Evolutionary conservation across 2,329 filamentous ascomycete species (phyloP), one percentile per base, ranked within the genome.

Genomic region (Fusarium brevicatenulatum): DNA sequence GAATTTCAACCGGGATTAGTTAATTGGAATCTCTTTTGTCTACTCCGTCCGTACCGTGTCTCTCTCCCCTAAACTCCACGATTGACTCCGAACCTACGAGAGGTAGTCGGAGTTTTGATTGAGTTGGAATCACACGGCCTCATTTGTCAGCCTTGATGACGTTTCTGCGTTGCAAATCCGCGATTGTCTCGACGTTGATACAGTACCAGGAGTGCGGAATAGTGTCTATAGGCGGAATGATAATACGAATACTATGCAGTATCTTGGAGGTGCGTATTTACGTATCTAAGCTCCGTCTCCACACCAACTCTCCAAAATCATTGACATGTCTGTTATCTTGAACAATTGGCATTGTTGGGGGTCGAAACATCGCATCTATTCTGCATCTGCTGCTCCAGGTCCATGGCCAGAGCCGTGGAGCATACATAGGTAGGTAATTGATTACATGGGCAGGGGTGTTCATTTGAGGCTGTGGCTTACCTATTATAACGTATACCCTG

Each of bases 381-480:
- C 40, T 58, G 25, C 63, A 61, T 28, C 30, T 40, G 25, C 40
- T 54, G 44, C 25, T 47, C 52, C 39, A 56, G 32, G 21, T 49
- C 59, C 66, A 37, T 70, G 68, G 68, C 18, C 44, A 61, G 30
- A 54, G 40, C 68, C 66, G 40, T 66, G 68, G 36, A 68, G 25
- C 23, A 68, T 30, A 28, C n/a, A 61, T 25, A 25, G 25, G 25
- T 25, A 28, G 28, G 28, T 30, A 21, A 44, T 25, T 25, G 55
- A 60, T 55, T 59, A 50, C 69, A 72, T 49, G 66, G 36, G 62
- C 57, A 66, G 52, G 66, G 66, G 63, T 50, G 44, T 57, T 52
- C 49, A n/a, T 53, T 68, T 58, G 70, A 55, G 72, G 72, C 72
- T 75, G 72, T 75, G 72, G 72, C 72, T 75, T 69, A 75, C 58